phyloP scores from a whole-genome alignment of 2,329 filamentous ascomycete genomes.

The Penicillium brasilianum region DNA sequence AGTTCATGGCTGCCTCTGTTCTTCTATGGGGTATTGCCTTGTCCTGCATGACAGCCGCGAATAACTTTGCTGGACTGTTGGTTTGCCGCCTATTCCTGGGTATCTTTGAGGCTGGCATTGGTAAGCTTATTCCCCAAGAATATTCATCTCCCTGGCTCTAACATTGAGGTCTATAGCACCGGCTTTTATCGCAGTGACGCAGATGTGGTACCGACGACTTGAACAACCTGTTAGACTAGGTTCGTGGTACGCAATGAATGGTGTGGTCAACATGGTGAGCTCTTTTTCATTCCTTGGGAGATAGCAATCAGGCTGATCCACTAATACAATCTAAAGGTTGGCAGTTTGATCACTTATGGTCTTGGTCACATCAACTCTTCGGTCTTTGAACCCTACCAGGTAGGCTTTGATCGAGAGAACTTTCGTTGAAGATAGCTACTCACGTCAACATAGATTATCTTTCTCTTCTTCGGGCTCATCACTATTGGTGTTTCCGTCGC shows the following conservation, averaged over 20 bases:
- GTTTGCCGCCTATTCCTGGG: slow-evolving; percentile 62
- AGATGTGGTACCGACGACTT: slow-evolving; percentile 60
- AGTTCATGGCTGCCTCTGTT: slow-evolving; percentile 60
- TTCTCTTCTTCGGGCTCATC: slow-evolving; percentile 50
- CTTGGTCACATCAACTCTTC: slow-evolving; percentile 54
- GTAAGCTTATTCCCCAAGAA: slow-evolving; percentile 26
- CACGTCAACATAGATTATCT: slow-evolving; percentile 35
- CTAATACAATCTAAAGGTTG: slow-evolving; percentile 37
- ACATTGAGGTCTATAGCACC: slow-evolving; percentile 44
- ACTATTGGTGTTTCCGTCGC: slow-evolving; percentile 58
- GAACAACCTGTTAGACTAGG: slow-evolving; percentile 58
- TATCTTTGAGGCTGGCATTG: slow-evolving; percentile 57
- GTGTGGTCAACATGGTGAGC: slow-evolving; percentile 57
- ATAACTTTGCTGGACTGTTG: slow-evolving; percentile 57
- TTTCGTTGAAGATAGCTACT: neutral
- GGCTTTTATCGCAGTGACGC: slow-evolving; percentile 58
- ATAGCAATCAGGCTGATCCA: neutral
- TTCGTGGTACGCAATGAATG: slow-evolving; percentile 63
- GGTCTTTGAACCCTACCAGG: slow-evolving; percentile 58
- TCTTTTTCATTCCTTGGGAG: neutral
- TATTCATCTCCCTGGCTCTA: neutral
- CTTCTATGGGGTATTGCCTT: slow-evolving; percentile 60
- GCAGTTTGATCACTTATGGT: slow-evolving; percentile 61
- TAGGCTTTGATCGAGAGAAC: slow-evolving; percentile 24
- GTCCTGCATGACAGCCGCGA: slow-evolving; percentile 58